Base-by-base conservation (phyloP, 805 yeast species). In the Kuraishia hungarica region DNA sequence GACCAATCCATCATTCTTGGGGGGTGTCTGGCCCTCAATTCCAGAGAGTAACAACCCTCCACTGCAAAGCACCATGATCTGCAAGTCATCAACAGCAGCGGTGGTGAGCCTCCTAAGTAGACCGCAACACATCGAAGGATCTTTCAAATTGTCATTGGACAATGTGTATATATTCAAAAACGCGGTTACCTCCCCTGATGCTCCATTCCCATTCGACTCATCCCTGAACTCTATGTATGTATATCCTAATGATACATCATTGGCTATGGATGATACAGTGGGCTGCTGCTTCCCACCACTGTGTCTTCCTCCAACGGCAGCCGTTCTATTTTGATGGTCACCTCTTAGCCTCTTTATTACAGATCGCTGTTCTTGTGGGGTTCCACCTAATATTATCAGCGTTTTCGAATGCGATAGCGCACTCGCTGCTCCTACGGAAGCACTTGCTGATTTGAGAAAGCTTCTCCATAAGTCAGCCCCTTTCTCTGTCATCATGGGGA, bases 161-260 rank as follows among this genome's bases (percentile, higher is more conserved):
- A 54, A 13, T 3, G 51, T 54, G 56, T 51, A 51, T 17, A 54
- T 35, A 35, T 51, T 54, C 39, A 54, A n/a, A 24, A 50, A 50
- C 8, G 39, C 39, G 6, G 28, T 54, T 23, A 43, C 48, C 35
- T 26, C 53, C 8, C n/a, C 43, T 39, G 29, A 10, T 47, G 50
- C 48, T 19, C 48, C 48, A 20, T 20, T 23, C 5, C 50, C 50
- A 23, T 21, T 28, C 20, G 53, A 51, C 21, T 49, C 43, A 19
- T 54, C 53, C 22, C 22, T 43, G 35, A n/a, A 47, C 53, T 54
- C 53, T 8, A 54, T 50, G 35, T 15, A 54, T 19, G 53, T 46
- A 51, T 43, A 54, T 26, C 53, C 53, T 20, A 54, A 22, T 26
- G 20, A 29, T 8, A 29, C 17, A 20, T 21, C 48, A 39, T 21